Conservation (phyloP, 208 protist species). For the Lotmaria passim region DNA sequence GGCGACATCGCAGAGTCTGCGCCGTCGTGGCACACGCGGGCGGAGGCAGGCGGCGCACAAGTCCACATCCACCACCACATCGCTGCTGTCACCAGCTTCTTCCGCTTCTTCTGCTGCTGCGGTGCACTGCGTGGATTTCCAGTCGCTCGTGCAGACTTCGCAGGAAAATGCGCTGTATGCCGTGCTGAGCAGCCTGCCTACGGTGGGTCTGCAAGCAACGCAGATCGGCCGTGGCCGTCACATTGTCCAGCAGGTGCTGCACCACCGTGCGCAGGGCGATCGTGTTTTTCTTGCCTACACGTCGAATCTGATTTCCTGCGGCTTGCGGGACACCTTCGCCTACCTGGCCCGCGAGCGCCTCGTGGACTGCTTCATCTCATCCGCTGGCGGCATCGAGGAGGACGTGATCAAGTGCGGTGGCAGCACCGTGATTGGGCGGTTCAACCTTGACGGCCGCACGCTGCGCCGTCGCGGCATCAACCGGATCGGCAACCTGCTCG, state of each 20-base stretch:
- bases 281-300: conserved; percentile 99
- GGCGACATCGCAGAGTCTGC: background rate
- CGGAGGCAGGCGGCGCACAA: background rate
- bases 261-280: conserved; percentile 48
- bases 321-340: conserved; percentile 97
- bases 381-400: conserved; percentile 99
- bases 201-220: conserved; percentile 78
- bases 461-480: conserved; percentile 95
- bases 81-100: background rate
- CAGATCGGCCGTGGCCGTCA: conserved; percentile 70
- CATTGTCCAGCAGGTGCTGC: conserved; percentile 70
- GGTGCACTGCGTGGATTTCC: conserved; percentile 61
- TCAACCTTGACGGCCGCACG: conserved; percentile 90
- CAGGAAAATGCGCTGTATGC: conserved; percentile 61
- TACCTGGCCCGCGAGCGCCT: conserved; percentile 96
- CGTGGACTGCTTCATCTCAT: conserved; percentile 98
- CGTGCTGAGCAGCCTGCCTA: conserved; percentile 47
- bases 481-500: conserved; percentile 99
- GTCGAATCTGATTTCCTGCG: conserved; percentile 99
- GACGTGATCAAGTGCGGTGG: conserved; percentile 99
- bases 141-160: conserved; percentile 40
- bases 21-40: background rate
- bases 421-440: conserved; percentile 95
- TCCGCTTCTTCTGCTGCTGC: background rate
- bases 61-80: background rate